Conservation (phyloP, 208 protist genomes). For the Endotrypanum monterogeii region DNA sequence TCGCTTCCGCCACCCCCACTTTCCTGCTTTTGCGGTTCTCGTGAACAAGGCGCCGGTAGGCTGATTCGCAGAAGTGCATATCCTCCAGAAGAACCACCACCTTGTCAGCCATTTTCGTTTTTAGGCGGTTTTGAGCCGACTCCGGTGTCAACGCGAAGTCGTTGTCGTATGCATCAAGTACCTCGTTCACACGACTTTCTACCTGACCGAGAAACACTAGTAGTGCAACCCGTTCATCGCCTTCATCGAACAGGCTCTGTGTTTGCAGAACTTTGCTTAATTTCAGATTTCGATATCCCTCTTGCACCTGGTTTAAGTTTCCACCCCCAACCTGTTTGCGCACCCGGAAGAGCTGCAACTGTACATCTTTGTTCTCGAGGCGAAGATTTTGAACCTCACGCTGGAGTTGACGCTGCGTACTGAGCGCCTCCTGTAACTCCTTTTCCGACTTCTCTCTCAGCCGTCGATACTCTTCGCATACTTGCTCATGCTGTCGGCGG, state of each 20-base stretch:
- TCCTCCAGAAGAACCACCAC: slow-evolving; percentile 84
- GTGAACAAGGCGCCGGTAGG: slow-evolving; percentile 71
- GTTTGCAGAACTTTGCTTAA: slow-evolving; percentile 74
- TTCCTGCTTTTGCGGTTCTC: background rate
- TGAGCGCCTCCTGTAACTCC: slow-evolving; percentile 23
- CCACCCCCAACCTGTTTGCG: slow-evolving; percentile 78
- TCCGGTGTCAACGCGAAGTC: slow-evolving; percentile 64
- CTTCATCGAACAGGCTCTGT: slow-evolving; percentile 75
- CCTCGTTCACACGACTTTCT: slow-evolving; percentile 83
- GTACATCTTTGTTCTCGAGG: slow-evolving; percentile 89
- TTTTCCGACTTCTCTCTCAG: slow-evolving; percentile 41
- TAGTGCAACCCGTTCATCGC: slow-evolving; percentile 75
- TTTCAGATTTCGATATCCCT: slow-evolving; percentile 78
- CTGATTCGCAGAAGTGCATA: slow-evolving; percentile 80
- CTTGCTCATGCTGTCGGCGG: slow-evolving; percentile 64
- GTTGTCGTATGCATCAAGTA: slow-evolving; percentile 80
- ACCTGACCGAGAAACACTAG: slow-evolving; percentile 84
- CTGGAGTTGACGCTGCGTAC: slow-evolving; percentile 36
- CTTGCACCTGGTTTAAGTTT: slow-evolving; percentile 58
- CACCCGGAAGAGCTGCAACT: slow-evolving; percentile 83
- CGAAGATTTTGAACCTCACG: slow-evolving; percentile 63
- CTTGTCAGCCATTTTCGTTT: slow-evolving; percentile 41
- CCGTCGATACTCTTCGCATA: slow-evolving; percentile 51
- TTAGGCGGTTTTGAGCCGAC: slow-evolving; percentile 26
- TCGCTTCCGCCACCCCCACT: background rate